Conservation (phyloP, 345 rosid species). For the Syzygium oleosum region DNA sequence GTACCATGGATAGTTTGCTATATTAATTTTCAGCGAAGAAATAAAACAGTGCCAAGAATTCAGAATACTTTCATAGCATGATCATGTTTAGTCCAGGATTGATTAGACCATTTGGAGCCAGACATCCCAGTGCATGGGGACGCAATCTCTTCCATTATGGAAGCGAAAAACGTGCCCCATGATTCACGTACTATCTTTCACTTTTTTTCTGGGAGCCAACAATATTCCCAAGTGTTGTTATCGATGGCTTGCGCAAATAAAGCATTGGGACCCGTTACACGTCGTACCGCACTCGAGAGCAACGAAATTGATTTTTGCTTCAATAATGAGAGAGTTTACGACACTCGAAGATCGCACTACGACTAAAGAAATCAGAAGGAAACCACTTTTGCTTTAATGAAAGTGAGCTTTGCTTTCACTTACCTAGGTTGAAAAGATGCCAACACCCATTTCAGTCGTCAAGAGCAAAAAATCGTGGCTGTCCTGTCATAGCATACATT, state of each 20-base stretch:
- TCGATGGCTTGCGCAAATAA: background rate
- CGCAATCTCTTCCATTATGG: background rate
- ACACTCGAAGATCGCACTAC: accelerated
- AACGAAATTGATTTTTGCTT: background rate
- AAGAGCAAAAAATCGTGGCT: too few species aligned
- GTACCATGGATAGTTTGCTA: too few species aligned
- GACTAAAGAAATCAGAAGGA: background rate
- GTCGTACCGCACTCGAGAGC: background rate
- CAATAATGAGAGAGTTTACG: background rate
- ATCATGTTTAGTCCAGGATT: too few species aligned
- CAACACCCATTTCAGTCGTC: background rate
- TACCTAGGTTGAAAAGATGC: background rate
- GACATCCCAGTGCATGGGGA: background rate
- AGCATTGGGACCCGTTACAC: background rate
- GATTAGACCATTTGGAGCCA: too few species aligned
- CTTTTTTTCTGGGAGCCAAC: background rate
- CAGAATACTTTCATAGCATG: too few species aligned
- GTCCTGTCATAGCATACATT: background rate
- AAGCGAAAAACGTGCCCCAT: background rate
- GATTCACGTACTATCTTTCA: background rate
- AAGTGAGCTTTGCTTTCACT: background rate
- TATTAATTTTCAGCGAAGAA: too few species aligned
- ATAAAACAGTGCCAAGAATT: too few species aligned
- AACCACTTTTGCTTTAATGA: background rate
- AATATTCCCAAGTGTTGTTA: background rate